Conservation (phyloP, 2,329 filamentous ascomycete genomes). For the Coniochaeta sp. region DNA sequence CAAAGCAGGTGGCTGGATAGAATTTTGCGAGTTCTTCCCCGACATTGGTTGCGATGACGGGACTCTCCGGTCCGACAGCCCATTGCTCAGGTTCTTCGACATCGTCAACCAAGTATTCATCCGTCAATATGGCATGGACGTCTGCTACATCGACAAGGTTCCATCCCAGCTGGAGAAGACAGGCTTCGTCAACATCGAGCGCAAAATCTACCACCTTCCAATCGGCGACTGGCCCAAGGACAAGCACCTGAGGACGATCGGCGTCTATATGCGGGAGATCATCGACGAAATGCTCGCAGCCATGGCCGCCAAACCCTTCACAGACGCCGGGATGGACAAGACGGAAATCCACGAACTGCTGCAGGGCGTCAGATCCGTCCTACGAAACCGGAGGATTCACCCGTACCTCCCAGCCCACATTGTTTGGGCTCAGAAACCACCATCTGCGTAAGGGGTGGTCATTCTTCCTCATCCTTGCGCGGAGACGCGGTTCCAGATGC, state of each 20-base stretch:
- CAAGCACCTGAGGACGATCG: constrained; percentile 28
- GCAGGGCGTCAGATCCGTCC: constrained; percentile 19
- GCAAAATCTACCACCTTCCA: constrained; percentile 34
- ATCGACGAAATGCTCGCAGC: constrained; percentile 30
- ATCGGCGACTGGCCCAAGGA: constrained; percentile 38
- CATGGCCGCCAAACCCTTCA: constrained; percentile 32
- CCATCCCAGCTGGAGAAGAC: constrained; percentile 24
- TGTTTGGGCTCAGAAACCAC: constrained; percentile 36
- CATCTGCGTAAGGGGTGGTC: not conserved
- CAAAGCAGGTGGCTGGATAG: constrained; percentile 42
- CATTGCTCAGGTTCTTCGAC: constrained; percentile 24
- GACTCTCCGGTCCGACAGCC: constrained; percentile 33
- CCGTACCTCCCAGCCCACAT: constrained; percentile 36
- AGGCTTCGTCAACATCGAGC: constrained; percentile 36
- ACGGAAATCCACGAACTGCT: constrained; percentile 27
- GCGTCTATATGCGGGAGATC: constrained; percentile 32
- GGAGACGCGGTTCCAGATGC: not conserved
- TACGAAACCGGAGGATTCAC: constrained; percentile 29
- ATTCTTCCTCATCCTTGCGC: not conserved
- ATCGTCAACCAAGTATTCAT: constrained; percentile 14
- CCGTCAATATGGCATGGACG: constrained; percentile 29
- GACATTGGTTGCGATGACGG: constrained; percentile 34
- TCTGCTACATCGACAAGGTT: constrained; percentile 21
- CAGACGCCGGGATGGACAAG: constrained; percentile 26
- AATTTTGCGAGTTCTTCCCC: constrained; percentile 38